Conservation (phyloP, 148 eudicot genomes). For the Cornus kousa region DNA sequence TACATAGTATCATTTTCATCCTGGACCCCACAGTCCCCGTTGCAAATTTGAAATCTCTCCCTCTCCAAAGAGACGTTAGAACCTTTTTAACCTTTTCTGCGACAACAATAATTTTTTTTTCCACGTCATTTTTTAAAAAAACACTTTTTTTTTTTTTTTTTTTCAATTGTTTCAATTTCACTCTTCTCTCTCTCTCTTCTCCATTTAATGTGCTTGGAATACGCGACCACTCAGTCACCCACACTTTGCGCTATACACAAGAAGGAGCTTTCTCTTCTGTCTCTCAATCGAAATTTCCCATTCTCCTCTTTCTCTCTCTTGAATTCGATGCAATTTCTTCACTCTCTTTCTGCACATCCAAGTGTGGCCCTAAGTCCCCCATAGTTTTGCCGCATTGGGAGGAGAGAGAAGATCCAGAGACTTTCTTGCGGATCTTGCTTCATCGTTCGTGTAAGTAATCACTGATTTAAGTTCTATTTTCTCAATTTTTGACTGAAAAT, state of each 20-base stretch:
- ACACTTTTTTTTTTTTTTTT: constrained; percentile 13
- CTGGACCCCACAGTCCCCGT: constrained; percentile 18
- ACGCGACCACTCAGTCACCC: background rate
- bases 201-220: constrained; percentile 40
- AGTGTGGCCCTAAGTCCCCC: background rate
- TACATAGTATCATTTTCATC: background rate
- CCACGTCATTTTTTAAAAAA: constrained; percentile 6
- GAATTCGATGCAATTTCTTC: background rate
- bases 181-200: constrained; percentile 5
- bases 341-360: constrained; percentile 3
- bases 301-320: constrained; percentile 17
- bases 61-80: constrained; percentile 61
- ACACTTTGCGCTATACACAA: constrained; percentile 1
- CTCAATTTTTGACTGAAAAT: background rate
- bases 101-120: constrained; percentile 21
- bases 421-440: background rate
- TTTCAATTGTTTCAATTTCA: constrained; percentile 3
- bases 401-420: background rate
- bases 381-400: background rate
- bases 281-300: background rate
- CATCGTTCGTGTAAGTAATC: constrained; percentile 6
- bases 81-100: constrained; percentile 16
- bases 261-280: background rate
- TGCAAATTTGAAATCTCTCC: constrained; percentile 51
- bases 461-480: background rate